Conservation (phyloP, 345 rosid species). For the Populus ilicifolia region DNA sequence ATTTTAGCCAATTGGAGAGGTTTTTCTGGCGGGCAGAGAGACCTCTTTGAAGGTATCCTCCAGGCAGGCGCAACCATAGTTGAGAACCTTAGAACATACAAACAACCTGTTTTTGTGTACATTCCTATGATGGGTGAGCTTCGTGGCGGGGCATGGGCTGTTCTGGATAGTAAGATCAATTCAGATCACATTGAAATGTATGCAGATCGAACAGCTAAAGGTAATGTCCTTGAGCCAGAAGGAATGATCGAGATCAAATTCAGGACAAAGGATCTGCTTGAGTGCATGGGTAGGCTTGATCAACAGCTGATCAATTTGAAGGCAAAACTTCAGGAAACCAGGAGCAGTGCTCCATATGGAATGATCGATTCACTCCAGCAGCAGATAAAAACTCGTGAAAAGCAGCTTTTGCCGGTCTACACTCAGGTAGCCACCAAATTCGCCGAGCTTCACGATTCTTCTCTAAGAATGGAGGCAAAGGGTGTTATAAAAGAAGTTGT, state of each 20-base stretch:
- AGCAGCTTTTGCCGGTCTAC: conserved; percentile 80
- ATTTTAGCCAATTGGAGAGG: conserved; percentile 99
- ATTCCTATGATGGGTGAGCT: conserved; percentile 99
- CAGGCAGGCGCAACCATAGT: conserved; percentile 99
- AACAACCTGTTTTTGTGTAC: conserved; percentile 94
- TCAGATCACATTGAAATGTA: conserved; percentile 96
- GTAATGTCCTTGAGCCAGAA: conserved; percentile 98
- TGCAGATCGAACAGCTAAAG: conserved; percentile 89
- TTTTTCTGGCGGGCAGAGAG: conserved; percentile 98
- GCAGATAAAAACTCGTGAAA: conserved; percentile 73
- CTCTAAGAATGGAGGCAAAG: conserved; percentile 91
- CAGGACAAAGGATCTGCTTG: conserved; percentile 83
- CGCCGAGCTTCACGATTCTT: conserved; percentile 92
- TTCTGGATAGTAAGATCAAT: conserved; percentile 89
- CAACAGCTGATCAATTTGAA: conserved; percentile 57
- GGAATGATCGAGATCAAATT: conserved; percentile 96
- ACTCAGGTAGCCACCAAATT: conserved; percentile 91
- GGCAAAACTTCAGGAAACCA: conserved; percentile 68
- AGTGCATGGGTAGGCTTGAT: conserved; percentile 98
- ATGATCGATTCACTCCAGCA: conserved; percentile 54
- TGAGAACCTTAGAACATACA: conserved; percentile 93
- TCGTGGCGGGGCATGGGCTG: conserved; percentile 99
- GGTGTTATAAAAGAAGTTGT: conserved; percentile 89
- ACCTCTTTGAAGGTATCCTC: conserved; percentile 97
- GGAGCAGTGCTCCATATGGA: conserved; percentile 37